Base-by-base conservation (phyloP, 129 eudicot genomes). In the Ambrosia artemisiifolia region DNA sequence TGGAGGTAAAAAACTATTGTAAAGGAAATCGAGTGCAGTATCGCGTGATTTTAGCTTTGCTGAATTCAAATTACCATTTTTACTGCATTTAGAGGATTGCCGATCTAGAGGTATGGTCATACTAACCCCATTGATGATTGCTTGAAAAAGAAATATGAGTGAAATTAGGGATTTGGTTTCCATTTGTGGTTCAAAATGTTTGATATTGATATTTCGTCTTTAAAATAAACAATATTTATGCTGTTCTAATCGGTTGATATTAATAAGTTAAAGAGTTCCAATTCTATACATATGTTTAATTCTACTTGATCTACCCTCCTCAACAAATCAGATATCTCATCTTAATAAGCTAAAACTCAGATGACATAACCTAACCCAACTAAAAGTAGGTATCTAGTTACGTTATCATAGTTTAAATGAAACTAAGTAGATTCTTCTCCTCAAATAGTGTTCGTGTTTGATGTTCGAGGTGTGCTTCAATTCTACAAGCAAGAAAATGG, bases 291-390 rank as follows among this genome's bases (percentile, higher is more conserved):
- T 7, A 14, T 49, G 20, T 24, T 24, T 49, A n/a, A 49, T 49
- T 49, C 5, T n/a, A 19, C 16, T 49, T 49, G 19, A 49, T 7
- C 48, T 7, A 2, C 48, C 2, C 12, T 2, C 48, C 11, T 24
- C 35, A 24, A 24, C 28, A 24, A 24, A 24, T 24, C 28, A 24
- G 28, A 24, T 24, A 24, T 24, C 28, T 73, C 96, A 24, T 24
- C 28, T 24, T 24, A 24, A 24, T 24, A 24, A 24, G 1, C 28
- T 24, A 24, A 24, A 24, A 24, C 28, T 24, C 28, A 0, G 28
- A 24, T 24, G 28, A 24, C 28, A 24, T 24, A 24, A 24, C 28
- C 28, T 24, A 24, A 24, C 28, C 28, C 1, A 24, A 24, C 28
- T 24, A 24, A 24, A 24, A 24, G 28, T 24, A 24, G 28, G 28